Evolutionary conservation across 306 rosid genomes (phyloP), one percentile per base, ranked within the genome.

Genomic region (Ceratonia siliqua): DNA sequence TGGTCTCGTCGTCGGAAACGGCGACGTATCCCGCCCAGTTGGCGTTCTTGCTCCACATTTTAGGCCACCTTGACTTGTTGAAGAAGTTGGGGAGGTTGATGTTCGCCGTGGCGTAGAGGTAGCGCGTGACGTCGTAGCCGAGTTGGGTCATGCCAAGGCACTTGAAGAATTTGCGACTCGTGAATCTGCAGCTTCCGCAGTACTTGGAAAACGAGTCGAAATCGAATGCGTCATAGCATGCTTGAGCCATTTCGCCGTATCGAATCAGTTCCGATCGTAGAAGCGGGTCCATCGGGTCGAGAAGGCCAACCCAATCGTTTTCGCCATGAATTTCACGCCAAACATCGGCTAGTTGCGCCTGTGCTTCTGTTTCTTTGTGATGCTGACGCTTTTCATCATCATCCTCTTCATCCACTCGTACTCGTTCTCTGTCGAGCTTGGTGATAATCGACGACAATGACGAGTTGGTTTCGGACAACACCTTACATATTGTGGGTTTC

Each of bases 11-110:
- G 79, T 82, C 77, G 1, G 96, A 87, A 22, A 92, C 88, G 45
- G 94, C 94, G n/a, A 91, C 80, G 86, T 86, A 94, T 0, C 98
- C 98, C 3, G 89, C 89, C 98, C 98, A 94, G 64, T 93, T 93
- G 1, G 97, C 97, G 80, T 69, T 78, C 59, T 82, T 83, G 87
- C 85, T 81, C 98, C 97, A 94, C 48, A 84, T 88, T 53, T 81
- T 88, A 0, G 96, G 87, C 94, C 96, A 91, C 32, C 93, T 84
- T 0, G 98, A 89, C 30, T 86, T 79, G 68, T 83, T 89, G 88
- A 93, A 93, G 82, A 89, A 91, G 62, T 82, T 84, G 0, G 90
- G 93, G 24, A 93, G 78, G 68, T 85, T 82, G 66, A 87, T 76
- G 73, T 89, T 85, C 9, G 90, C 85, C 0, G 97, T 87, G 14